These are phyloP conservation scores for Aspergillus caelatus DNA, from an alignment of 2,329 filamentous ascomycete species.

Conservation along the genomic window DNA sequence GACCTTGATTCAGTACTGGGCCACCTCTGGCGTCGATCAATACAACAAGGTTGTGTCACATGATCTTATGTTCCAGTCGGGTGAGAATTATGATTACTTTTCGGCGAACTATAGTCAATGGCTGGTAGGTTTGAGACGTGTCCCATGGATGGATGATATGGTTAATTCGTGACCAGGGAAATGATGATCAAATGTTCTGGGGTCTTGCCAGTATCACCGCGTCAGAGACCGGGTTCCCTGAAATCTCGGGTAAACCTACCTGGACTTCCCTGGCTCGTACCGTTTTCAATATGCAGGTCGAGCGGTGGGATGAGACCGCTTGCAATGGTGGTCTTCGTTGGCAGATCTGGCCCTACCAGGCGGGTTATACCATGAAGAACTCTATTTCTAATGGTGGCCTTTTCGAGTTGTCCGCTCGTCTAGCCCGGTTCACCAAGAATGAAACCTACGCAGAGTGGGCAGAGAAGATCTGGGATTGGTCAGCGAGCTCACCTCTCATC, in stretches of 20 bases:
- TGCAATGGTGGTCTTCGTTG: slow-evolving; percentile 14
- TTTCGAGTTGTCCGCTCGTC: slow-evolving; percentile 61
- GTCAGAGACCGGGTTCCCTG: slow-evolving; percentile 71
- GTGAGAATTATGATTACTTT: slow-evolving; percentile 67
- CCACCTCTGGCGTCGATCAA: slow-evolving; percentile 69
- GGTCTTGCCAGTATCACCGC: slow-evolving; percentile 75
- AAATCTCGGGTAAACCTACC: slow-evolving; percentile 33
- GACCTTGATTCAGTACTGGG: slow-evolving; percentile 77
- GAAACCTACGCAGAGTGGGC: slow-evolving; percentile 75
- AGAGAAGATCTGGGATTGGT: slow-evolving; percentile 53
- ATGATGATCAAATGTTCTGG: slow-evolving; percentile 65
- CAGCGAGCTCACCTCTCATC: slow-evolving; percentile 50
- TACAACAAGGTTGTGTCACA: slow-evolving; percentile 71
- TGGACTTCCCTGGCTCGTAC: slow-evolving; percentile 13
- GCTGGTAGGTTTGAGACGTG: slow-evolving; percentile 8
- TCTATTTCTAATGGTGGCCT: slow-evolving; percentile 57
- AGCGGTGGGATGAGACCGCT: slow-evolving; percentile 43
- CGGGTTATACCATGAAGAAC: slow-evolving; percentile 62
- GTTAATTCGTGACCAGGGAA: slow-evolving; percentile 40
- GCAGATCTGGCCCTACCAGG: slow-evolving; percentile 73
- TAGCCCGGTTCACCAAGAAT: slow-evolving; percentile 76
- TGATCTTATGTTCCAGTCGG: slow-evolving; percentile 66
- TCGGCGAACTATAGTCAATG: slow-evolving; percentile 35
- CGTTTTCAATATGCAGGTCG: slow-evolving; percentile 16
- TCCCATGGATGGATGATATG: slow-evolving; percentile 52